Evolutionary conservation across 1,284 basidiomycete species (phyloP).

Genomic region (Chiua sp.): DNA sequence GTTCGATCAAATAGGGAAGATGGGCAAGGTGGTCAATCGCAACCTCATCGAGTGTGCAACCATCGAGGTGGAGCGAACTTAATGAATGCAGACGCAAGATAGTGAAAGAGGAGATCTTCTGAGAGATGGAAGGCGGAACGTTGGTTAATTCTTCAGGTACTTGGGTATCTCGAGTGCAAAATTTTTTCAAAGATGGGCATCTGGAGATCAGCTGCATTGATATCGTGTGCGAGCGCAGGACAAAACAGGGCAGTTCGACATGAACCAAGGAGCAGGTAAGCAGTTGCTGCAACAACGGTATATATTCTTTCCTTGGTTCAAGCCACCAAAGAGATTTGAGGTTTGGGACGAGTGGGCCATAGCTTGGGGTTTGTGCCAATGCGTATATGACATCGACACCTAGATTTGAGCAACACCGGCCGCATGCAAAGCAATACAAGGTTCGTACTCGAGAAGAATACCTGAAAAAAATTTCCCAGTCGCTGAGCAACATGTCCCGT

Average conservation of each 20-base stretch:
- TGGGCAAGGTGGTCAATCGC: constrained; percentile 29
- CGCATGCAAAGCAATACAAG: constrained; percentile 1
- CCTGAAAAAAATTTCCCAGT: constrained; percentile 34
- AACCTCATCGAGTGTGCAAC: constrained; percentile 26
- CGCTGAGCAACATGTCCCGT: constrained; percentile 32
- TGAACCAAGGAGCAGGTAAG: constrained; percentile 26
- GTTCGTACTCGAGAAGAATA: constrained; percentile 28
- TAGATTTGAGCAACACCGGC: constrained; percentile 11
- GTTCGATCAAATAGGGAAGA: constrained; percentile 21
- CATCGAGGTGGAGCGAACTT: constrained; percentile 15
- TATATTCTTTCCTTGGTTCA: constrained; percentile 16
- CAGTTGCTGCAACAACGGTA: constrained; percentile 27
- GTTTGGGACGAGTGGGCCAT: constrained; percentile 28
- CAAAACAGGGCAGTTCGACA: constrained; percentile 16
- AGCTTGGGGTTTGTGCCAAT: constrained; percentile 26
- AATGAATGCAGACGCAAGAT: constrained; percentile 24
- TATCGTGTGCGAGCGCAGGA: constrained; percentile 20
- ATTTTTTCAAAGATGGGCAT: constrained; percentile 25
- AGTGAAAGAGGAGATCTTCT: constrained; percentile 25
- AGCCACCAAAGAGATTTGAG: constrained; percentile 30
- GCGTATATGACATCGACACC: constrained; percentile 29
- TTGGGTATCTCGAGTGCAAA: constrained; percentile 5
- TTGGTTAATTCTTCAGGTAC: background rate
- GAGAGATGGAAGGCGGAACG: constrained; percentile 9
- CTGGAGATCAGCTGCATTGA: constrained; percentile 24